Percentiles rank a stretch among this genome's conserved stretches.
These are phyloP conservation scores for Scutellaria baicalensis DNA, from an alignment of 257 asterid species.

Conservation along the genomic window DNA sequence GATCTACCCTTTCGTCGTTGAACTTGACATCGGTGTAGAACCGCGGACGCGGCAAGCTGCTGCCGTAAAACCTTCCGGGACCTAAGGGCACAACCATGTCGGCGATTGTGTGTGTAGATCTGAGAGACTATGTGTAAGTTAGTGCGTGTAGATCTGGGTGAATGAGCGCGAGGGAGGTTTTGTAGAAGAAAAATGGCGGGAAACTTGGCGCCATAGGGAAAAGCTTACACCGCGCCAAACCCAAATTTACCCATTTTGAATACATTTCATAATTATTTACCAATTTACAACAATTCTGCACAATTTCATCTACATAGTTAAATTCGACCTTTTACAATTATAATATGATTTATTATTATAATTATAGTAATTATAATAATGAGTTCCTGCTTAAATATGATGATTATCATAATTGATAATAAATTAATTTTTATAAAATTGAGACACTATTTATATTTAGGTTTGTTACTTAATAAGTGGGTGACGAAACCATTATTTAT, in stretches of 20 bases:
- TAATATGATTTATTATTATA: no score
- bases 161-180: conserved; percentile 8
- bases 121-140: no score
- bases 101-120: background rate
- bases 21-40: conserved; percentile 55
- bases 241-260: background rate
- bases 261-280: background rate
- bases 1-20: conserved; percentile 60
- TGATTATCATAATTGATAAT: no score
- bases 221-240: background rate
- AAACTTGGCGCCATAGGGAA: conserved; percentile 27
- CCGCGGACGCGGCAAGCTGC: conserved; percentile 85
- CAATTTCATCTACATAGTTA: no score
- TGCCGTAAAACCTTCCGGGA: conserved; percentile 88
- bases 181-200: conserved; percentile 29
- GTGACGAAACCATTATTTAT: no score
- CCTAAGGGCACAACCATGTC: conserved; percentile 73
- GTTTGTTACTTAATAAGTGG: no score
- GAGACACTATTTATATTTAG: no score
- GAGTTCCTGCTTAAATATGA: no score
- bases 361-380: no score
- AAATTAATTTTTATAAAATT: no score
- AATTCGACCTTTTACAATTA: no score
- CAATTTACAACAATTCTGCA: no score
- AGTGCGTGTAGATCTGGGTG: background rate